Base-by-base conservation (phyloP, 2,329 filamentous ascomycete genomes). In the Nemania sp. region DNA sequence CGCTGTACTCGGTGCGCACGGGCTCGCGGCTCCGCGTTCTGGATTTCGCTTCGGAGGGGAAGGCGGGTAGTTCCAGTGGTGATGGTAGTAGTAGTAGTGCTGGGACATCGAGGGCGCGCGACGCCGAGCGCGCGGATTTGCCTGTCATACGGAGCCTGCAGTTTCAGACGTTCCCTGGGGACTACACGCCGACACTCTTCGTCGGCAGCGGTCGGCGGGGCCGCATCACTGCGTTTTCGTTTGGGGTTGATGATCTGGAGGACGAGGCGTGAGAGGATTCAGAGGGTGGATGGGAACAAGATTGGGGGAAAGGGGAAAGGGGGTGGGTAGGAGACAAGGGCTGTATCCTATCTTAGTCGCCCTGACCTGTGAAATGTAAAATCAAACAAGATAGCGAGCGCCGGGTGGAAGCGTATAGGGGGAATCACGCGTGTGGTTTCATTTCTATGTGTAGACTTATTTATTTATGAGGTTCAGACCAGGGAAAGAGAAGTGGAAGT, bases 1-100 rank as follows among this genome's bases (percentile, higher is more conserved):
- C 67, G 1, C 65, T 86, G 12, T 85, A 83, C 65, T 85, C 83
- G 9, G 68, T 83, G 6, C 66, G 65, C 7, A 80, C 78, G 2
- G 84, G 84, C 0, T 63, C 73, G 11, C 68, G 69, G 11, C 63
- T 86, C 5, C 61, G 60, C 0, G 65, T 58, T 18, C 43, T 72
- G 15, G 68, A 71, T 51, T 18, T 25, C 9, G 59, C 65, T 9
- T 34, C 49, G 13, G 39, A 53, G 25, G 15, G 15, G n/a, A 3
- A 3, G 6, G 20, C 7, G 29, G 11, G 17, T 21, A 7, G 34
- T 35, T 35, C 34, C 13, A 7, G 13, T 35, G 7, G 7, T 7
- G 13, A 35, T 35, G 13, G 34, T 7, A 35, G 13, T 35, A 35
- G 13, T 35, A 35, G 34, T 35, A 35, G 13, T 35, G 7, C 25